Evolutionary conservation across 352 stramenopile species (phyloP), one percentile per base, ranked within the genome.

Genomic region (Pythium aristosporum): DNA sequence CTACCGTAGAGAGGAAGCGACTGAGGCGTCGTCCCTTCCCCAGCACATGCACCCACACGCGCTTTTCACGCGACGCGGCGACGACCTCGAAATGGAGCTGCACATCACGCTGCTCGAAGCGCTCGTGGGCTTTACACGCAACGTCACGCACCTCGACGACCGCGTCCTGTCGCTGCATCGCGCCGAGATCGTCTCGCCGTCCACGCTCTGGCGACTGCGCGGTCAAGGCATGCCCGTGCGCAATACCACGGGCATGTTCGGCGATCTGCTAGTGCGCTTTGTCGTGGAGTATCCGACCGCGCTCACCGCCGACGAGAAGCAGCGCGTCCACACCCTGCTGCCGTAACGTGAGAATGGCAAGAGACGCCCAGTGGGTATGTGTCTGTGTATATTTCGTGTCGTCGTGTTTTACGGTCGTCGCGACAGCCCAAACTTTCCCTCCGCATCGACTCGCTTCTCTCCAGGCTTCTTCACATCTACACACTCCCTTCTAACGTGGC

Each of bases 91-190:
- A 66, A 84, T 92, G 48, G 92, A 86, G 34, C 80, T 98, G 21
- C 85, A 94, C 60, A 98, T 98, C 68, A 86, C 89, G 16, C 79
- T 99, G 51, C 91, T 97, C 5, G 89, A 98, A 77, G 92, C 93
- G 8, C 82, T 98, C 49, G 70, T 96, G 61, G 95, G 96, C 20
- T 98, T 98, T 68, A 80, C 41, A 21, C 72, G 92, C 11, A 77
- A 85, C 39, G 68, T 99, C 36, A 79, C 62, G 28, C 94, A 98
- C 73, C 70, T 99, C 36, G 93, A 99, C 68, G 86, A 77, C 21
- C 87, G 86, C 54, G 56, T 82, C 46, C 91, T 98, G 49, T 74
- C 65, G 10, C 70, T 98, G 3, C 71, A 79, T 32, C 78, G 92
- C 16, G 55, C 92, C 37, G 51, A 53, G 20, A 74, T 98, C 34